Percentiles rank a stretch among this genome's conserved stretches.
phyloP scores from a whole-genome alignment of 345 rosid genomes.

The Melastoma malabathricum region DNA sequence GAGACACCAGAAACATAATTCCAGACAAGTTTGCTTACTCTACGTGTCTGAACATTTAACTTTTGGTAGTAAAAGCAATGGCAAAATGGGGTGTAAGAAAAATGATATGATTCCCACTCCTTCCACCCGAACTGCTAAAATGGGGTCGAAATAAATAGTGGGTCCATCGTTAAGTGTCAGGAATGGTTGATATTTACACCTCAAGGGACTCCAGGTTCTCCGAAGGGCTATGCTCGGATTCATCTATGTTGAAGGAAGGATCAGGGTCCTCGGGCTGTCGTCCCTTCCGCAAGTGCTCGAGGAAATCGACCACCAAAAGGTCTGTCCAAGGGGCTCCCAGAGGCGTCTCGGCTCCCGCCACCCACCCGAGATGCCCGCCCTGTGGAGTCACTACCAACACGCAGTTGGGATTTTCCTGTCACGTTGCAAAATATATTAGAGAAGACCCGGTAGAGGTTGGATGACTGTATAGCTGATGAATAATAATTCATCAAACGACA shows the following conservation, averaged over 20 bases:
- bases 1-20: too few relatives aligned
- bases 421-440: neutral
- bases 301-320: conserved; percentile 63
- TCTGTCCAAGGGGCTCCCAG: conserved; percentile 87
- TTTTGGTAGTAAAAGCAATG: too few relatives aligned
- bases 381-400: conserved; percentile 71
- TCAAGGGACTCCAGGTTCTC: conserved; percentile 17
- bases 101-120: neutral
- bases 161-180: neutral
- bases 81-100: too few relatives aligned
- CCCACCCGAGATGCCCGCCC: conserved; percentile 92
- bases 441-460: conserved; percentile 1
- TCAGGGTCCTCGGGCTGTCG: conserved; percentile 1
- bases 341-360: conserved; percentile 67
- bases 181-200: conserved; percentile 10
- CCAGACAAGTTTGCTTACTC: too few relatives aligned
- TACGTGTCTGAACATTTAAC: too few relatives aligned
- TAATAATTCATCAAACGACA: too few relatives aligned
- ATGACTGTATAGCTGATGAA: conserved; percentile 1
- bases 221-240: conserved; percentile 5
- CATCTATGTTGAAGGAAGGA: conserved; percentile 5
- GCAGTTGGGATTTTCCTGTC: conserved; percentile 68
- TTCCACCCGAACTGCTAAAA: too few relatives aligned
- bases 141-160: neutral
- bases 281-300: conserved; percentile 45